phyloP scores from a whole-genome alignment of 2,329 filamentous ascomycete genomes.

The Orbilia oligospora region DNA sequence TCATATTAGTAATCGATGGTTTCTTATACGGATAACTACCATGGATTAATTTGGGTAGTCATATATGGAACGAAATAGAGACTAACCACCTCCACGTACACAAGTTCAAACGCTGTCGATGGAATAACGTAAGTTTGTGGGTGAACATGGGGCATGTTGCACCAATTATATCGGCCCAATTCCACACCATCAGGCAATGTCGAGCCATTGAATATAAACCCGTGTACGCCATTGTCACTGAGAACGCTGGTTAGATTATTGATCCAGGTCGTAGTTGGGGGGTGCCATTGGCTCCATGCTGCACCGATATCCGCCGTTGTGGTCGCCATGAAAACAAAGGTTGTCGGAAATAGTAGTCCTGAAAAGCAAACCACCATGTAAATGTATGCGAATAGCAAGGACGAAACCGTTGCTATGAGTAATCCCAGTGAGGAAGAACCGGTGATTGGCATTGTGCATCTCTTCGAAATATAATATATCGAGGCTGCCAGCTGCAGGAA shows the following conservation, averaged over 20 bases:
- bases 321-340: neutral
- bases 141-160: constrained; percentile 90
- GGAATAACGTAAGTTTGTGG: constrained; percentile 75
- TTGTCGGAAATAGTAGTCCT: constrained; percentile 17
- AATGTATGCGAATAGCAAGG: neutral
- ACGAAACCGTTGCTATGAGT: neutral
- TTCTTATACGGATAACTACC: neutral
- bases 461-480: neutral
- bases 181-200: constrained; percentile 70
- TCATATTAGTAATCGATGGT: neutral
- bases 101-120: constrained; percentile 73
- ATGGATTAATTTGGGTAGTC: neutral
- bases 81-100: constrained; percentile 78
- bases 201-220: constrained; percentile 81
- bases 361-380: constrained; percentile 19
- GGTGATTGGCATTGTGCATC: constrained; percentile 28
- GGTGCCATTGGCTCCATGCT: constrained; percentile 70
- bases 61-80: constrained; percentile 32
- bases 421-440: neutral
- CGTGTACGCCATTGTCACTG: constrained; percentile 76
- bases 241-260: constrained; percentile 76
- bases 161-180: constrained; percentile 82
- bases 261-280: constrained; percentile 72
- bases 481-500: too few relatives aligned
- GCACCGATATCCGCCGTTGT: neutral